phyloP scores from a whole-genome alignment of 2,329 filamentous ascomycete species.

The Phaeosphaeriaceae sp. region DNA sequence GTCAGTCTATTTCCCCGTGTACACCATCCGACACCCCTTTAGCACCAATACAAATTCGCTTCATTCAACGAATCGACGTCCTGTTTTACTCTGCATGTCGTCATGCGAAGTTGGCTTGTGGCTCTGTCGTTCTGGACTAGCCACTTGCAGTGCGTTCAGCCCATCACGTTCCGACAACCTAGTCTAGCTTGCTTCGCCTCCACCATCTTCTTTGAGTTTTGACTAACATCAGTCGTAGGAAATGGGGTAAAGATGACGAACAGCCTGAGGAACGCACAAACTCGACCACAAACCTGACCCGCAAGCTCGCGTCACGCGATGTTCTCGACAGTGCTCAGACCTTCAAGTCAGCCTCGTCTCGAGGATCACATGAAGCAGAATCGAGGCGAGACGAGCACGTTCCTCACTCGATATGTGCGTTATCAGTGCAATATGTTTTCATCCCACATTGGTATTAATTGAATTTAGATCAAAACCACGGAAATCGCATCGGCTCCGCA shows the following conservation, averaged over 20 bases:
- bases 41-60: conserved; percentile 15
- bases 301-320: conserved; percentile 49
- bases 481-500: conserved; percentile 47
- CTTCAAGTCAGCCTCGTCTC: conserved; percentile 37
- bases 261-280: conserved; percentile 28
- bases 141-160: conserved; percentile 25
- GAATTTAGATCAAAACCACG: conserved; percentile 56
- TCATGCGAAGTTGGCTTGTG: conserved; percentile 27
- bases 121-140: conserved; percentile 24
- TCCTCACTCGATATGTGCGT: conserved; percentile 69
- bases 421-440: conserved; percentile 12
- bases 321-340: conserved; percentile 44
- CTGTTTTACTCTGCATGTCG: conserved; percentile 21
- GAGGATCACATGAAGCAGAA: conserved; percentile 54
- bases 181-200: conserved; percentile 12
- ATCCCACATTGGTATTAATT: conserved; percentile 18
- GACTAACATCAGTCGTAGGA: conserved; percentile 43
- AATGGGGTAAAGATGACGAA: conserved; percentile 53
- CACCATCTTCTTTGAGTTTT: conserved; percentile 3
- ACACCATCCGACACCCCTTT: conserved; percentile 31
- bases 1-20: conserved; percentile 60
- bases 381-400: conserved; percentile 63
- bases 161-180: conserved; percentile 18
- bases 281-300: conserved; percentile 33
- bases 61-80: conserved; percentile 11